Evolutionary conservation across 768 basidiomycete genomes (phyloP).

Genomic region (Mycena floridula): DNA sequence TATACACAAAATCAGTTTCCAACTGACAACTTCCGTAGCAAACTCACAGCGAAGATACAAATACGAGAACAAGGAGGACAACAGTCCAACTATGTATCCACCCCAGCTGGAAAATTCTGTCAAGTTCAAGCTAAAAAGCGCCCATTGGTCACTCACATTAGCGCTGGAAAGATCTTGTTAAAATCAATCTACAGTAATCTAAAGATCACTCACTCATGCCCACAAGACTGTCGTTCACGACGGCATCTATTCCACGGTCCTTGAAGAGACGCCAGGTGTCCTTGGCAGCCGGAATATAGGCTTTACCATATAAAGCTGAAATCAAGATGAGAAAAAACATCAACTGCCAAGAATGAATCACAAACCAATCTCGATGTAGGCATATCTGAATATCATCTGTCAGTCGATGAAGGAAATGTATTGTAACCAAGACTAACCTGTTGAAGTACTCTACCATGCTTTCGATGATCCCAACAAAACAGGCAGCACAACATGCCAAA

Average conservation of each 20-base stretch:
- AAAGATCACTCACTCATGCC: conserved; percentile 54
- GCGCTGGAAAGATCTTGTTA: not conserved
- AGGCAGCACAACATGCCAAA: conserved; percentile 73
- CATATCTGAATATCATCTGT: conserved; percentile 42
- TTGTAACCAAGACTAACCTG: conserved; percentile 31
- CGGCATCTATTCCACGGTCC: conserved; percentile 74
- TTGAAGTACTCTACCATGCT: conserved; percentile 75
- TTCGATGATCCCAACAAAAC: conserved; percentile 70
- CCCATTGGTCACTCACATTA: no score
- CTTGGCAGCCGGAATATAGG: conserved; percentile 74
- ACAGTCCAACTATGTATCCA: conserved; percentile 69
- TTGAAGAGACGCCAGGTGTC: conserved; percentile 77
- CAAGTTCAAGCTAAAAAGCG: conserved; percentile 3
- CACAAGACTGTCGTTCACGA: conserved; percentile 80
- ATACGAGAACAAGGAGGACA: conserved; percentile 71
- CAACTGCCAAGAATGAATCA: not conserved
- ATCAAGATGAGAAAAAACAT: not conserved
- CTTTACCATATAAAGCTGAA: conserved; percentile 76
- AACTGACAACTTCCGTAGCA: not conserved
- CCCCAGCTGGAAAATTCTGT: conserved; percentile 53
- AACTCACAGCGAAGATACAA: conserved; percentile 66
- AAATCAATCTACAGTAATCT: not conserved
- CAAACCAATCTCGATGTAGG: conserved; percentile 77
- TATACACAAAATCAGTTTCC: conserved; percentile 17
- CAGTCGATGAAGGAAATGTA: not conserved